Evolutionary conservation across 805 yeast species (phyloP).

Genomic region (Kockiozyma suomiensis): DNA sequence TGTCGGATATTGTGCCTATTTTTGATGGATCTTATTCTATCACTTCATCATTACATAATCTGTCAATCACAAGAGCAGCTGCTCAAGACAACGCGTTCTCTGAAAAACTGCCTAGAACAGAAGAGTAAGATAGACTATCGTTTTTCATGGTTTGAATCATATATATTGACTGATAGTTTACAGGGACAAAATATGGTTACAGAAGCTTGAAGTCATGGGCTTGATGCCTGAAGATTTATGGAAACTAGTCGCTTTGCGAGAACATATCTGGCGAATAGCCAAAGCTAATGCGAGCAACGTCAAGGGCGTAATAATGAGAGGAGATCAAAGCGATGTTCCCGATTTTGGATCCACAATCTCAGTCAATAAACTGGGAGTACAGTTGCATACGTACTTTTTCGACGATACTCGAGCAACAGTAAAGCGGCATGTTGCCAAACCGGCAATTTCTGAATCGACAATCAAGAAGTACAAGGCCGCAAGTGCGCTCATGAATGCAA

Average conservation of each 20-base stretch:
- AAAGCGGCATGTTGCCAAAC: conserved; percentile 9
- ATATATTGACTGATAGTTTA: not conserved
- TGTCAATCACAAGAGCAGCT: conserved; percentile 21
- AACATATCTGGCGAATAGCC: conserved; percentile 65
- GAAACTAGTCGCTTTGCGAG: conserved; percentile 75
- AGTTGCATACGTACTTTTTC: conserved; percentile 32
- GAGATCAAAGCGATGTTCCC: not conserved
- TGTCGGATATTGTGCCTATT: conserved; percentile 31
- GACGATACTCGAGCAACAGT: conserved; percentile 30
- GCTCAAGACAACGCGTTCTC: conserved; percentile 13
- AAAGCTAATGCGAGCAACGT: conserved; percentile 18
- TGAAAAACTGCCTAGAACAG: conserved; percentile 21
- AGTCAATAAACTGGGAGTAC: conserved; percentile 28
- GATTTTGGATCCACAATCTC: conserved; percentile 17
- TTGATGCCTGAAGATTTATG: conserved; percentile 71
- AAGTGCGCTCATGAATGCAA: conserved; percentile 26
- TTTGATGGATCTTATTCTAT: conserved; percentile 32
- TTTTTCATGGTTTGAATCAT: not conserved
- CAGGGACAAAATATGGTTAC: conserved; percentile 74
- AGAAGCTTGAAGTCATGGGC: conserved; percentile 71
- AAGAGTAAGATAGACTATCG: conserved; percentile 19
- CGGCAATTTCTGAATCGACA: conserved; percentile 20
- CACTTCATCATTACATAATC: conserved; percentile 25
- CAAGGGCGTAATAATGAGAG: not conserved
- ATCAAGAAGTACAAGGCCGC: conserved; percentile 14